Evolutionary conservation across 2,329 filamentous ascomycete genomes (phyloP), one percentile per base, ranked within the genome.

Genomic region (Knufia fluminis): DNA sequence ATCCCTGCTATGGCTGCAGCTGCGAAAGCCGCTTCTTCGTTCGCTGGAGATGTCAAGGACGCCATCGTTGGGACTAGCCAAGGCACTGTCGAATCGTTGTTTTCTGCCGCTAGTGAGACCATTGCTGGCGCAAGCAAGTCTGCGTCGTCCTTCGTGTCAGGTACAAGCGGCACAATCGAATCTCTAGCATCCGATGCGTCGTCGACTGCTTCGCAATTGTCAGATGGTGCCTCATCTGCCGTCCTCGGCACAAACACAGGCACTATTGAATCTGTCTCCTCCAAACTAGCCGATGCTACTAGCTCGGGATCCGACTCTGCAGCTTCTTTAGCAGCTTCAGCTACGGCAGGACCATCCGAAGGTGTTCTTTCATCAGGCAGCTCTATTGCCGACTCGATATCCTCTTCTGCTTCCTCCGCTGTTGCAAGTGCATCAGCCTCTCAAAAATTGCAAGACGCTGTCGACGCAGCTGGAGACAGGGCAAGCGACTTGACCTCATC

Each of bases 1-100:
- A 77, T 85, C 60, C 77, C 80, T 45, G 33, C 31, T 28, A 22
- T 48, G 12, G 69, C 75, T 8, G 76, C 78, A 17, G 79, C 68
- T 2, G 66, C 67, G 4, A 51, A 52, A 48, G 57, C 52, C 20
- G 56, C 53, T 49, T 70, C 70, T 39, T 58, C 54, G 38, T 45
- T 58, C 39, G 59, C 50, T 14, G 54, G 54, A 10, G 57, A 59
- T 40, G 50, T 54, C 28, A 53, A 60, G 43, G 57, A 56, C 32
- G 49, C 44, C 16, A 50, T 63, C 14, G 44, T 54, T 7, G 62
- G 61, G 17, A 60, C 61, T 31, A 60, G 61, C 42, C 63, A 65
- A 48, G 66, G 63, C 17, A 60, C 59, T 17, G 58, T 64, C 4
- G 65, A 69, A 52, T 65, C 64, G 12, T 60, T 61, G 9, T 59